Base-by-base conservation (phyloP, 2,329 filamentous ascomycete species). In the Stagonosporopsis vannaccii region DNA sequence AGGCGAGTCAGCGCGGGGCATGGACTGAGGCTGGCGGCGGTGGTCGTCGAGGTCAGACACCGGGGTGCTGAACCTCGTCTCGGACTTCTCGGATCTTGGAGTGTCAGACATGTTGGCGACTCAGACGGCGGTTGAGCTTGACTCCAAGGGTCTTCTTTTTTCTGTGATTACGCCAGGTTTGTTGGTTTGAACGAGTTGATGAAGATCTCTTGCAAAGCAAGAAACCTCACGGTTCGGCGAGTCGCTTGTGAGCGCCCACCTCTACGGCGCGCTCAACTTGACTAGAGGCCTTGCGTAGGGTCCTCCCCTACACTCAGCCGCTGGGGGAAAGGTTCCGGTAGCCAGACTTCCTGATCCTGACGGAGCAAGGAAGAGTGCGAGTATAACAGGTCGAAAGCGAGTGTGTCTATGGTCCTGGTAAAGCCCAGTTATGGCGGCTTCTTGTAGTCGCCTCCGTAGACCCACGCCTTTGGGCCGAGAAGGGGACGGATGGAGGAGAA, bases 401-500 rank as follows among this genome's bases (percentile, higher is more conserved):
- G 48, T 59, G 36, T 43, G 42, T 56, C 25, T 51, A 13, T 47
- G 9, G 32, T 41, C 37, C 44, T 54, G n/a, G 37, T 58, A 26
- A 78, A 77, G 77, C 70, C 83, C 79, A 94, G 81, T 97, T 98
- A 98, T 85, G 94, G 94, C 78, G 95, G 94, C 82, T 96, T 94
- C 84, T 92, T 95, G 84, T 75, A 74, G 64, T 95, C 91, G 83
- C 92, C 91, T 90, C 94, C 93, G 80, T 94, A 94, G 87, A 96
- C 92, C 92, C 92, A 91, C 84, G 88, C 88, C 78, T 88, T 88
- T 80, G 92, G 94, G 84, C 92, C 92, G 79, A 94, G 89, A 82
- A 96, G 91, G 86, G 92, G 93, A 84, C 89, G 89, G 77, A 89
- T 84, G 81, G 89, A 89, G 79, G 87, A 89, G 78, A 90, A 86